Conservation (phyloP, 2,329 filamentous ascomycete species). For the Epichloe brachyelytri region DNA sequence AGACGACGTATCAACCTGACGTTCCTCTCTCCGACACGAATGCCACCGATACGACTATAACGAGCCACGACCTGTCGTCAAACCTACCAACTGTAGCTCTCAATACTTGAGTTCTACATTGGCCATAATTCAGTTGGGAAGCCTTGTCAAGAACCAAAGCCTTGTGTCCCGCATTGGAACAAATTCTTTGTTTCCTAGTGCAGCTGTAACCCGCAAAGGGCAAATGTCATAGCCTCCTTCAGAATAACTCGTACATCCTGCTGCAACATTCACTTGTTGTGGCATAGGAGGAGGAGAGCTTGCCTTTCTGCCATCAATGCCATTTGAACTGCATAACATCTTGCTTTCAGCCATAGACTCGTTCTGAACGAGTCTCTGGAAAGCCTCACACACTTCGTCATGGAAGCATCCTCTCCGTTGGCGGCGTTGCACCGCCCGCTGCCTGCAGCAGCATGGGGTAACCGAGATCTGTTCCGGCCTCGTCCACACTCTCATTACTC, state of each 20-base stretch:
- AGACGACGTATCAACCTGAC: conserved; percentile 4
- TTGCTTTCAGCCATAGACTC: conserved; percentile 1
- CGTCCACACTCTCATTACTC: conserved; percentile 34
- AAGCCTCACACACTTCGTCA: conserved; percentile 25
- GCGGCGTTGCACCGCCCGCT: conserved; percentile 76
- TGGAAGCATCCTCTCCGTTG: conserved; percentile 90
- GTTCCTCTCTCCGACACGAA: conserved; percentile 13
- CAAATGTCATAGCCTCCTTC: neutral
- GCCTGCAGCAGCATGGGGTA: conserved; percentile 47
- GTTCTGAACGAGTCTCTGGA: conserved; percentile 3
- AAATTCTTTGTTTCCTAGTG: neutral
- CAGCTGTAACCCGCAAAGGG: neutral
- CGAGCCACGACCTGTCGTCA: conserved; percentile 13
- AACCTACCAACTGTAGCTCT: conserved; percentile 2
- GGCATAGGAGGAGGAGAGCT: conserved; percentile 1
- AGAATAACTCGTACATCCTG: neutral
- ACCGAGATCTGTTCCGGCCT: conserved; percentile 38
- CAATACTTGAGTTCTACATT: neutral
- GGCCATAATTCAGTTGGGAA: neutral
- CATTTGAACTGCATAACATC: neutral
- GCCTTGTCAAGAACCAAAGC: neutral
- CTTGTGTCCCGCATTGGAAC: neutral
- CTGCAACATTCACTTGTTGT: conserved; percentile 24
- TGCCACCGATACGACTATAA: conserved; percentile 21
- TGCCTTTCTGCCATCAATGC: conserved; percentile 2